Evolutionary conservation across 371 early-diverging fungal species (phyloP), one percentile per base, ranked within the genome.

Genomic region (Entomophthora muscae): DNA sequence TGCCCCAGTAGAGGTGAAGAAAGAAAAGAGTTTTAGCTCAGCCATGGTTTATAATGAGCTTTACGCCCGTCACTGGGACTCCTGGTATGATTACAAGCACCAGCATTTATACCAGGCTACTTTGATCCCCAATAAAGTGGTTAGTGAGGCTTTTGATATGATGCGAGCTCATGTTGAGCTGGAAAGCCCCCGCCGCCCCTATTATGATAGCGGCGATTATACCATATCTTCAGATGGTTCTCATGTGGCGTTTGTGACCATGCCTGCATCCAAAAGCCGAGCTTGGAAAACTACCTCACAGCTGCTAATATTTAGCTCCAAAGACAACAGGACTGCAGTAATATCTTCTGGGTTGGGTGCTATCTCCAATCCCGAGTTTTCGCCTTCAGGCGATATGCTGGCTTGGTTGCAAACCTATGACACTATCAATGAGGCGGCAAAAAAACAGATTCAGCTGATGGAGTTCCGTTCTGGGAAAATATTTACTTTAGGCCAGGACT

Each of bases 261-360:
- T 86, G 68, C 74, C 74, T 29, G 76, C 73, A 10, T 75, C 75
- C 10, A 67, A 61, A 7, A 78, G 82, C 57, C 79, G 81, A 30
- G 88, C 89, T 3, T 90, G 89, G 89, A 74, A 78, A 66, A 89
- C 90, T 29, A 79, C 86, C 17, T 76, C 79, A 52, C 88, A 83
- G 66, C 63, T 78, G 52, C 81, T 86, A 0, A 71, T 75, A 5
- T 75, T 79, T 22, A 63, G 69, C 26, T 82, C 80, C 1, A 33
- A 69, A 17, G 66, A 54, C 3, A 55, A 32, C 0, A 78, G 81
- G 28, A 67, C 67, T 21, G 70, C 72, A 29, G 66, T 84, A 28
- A 83, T 82, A 32, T 71, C 66, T 2, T 75, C 79, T 53, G 75
- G 74, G 32, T 74, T 75, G 29, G 88, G 88, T 23, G 83, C 86